A percentile compares a stretch with the other conserved stretches of the same genome.
phyloP scores from a whole-genome alignment of 2,329 filamentous ascomycete genomes.

The Fusarium liriodendri region DNA sequence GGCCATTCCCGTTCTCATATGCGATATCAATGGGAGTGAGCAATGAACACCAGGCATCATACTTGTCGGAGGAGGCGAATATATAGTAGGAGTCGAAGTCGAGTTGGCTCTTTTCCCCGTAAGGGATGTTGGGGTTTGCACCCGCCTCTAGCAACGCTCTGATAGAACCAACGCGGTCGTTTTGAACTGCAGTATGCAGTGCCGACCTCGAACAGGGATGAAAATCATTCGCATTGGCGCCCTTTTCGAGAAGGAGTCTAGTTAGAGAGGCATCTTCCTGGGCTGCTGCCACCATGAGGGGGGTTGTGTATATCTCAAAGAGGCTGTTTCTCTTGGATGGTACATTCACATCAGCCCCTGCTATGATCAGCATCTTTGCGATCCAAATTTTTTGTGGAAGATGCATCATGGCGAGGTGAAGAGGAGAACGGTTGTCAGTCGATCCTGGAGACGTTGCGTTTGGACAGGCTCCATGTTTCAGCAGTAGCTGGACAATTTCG shows the following conservation, averaged over 20 bases:
- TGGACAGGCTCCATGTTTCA: neutral
- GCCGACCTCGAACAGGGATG: neutral
- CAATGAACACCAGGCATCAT: neutral
- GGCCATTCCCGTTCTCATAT: neutral
- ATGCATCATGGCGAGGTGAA: neutral
- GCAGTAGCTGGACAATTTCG: neutral
- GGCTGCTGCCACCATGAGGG: neutral
- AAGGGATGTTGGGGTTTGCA: neutral
- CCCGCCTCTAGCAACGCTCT: neutral
- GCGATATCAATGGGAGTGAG: neutral
- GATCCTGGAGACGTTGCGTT: neutral
- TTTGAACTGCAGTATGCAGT: neutral
- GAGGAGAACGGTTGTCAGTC: neutral
- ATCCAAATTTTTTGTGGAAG: neutral
- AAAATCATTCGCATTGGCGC: neutral
- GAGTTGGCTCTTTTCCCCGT: neutral
- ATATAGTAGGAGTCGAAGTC: too few relatives aligned
- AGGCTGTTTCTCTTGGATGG: too few relatives aligned
- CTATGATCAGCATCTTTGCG: neutral
- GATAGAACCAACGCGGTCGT: rapidly evolving
- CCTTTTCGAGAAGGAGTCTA: neutral
- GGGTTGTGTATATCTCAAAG: neutral
- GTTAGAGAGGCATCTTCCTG: neutral
- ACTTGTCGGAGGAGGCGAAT: too few relatives aligned
- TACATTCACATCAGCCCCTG: neutral